phyloP scores from a whole-genome alignment of 1,284 basidiomycete species.

The Malassezia cuniculi region DNA sequence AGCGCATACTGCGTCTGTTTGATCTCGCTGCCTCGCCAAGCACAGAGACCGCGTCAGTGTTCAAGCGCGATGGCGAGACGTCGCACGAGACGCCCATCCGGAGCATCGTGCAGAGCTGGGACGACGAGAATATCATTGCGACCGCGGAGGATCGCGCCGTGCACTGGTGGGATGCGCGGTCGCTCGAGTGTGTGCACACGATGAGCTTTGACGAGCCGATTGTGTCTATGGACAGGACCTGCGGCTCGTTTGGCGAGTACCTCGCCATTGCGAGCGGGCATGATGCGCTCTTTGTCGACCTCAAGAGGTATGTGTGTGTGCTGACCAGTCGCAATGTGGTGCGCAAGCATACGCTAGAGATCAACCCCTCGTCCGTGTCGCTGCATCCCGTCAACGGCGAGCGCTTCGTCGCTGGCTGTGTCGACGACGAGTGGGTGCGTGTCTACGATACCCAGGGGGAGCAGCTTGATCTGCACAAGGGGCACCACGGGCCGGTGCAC shows the following conservation, averaged over 20 bases:
- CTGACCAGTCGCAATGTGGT: constrained; percentile 14
- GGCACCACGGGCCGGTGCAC: constrained; percentile 93
- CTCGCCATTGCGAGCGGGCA: constrained; percentile 82
- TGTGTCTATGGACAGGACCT: constrained; percentile 68
- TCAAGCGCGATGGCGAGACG: constrained; percentile 18
- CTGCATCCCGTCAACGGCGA: constrained; percentile 78
- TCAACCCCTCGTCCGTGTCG: constrained; percentile 71
- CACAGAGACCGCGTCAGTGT: no score
- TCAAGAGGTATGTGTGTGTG: constrained; percentile 43
- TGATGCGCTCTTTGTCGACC: constrained; percentile 65
- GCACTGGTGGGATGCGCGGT: constrained; percentile 88
- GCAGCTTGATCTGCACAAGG: constrained; percentile 82
- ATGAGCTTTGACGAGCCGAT: constrained; percentile 67
- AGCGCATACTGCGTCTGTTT: constrained; percentile 92
- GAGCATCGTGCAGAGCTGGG: constrained; percentile 72
- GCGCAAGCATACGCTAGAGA: constrained; percentile 22
- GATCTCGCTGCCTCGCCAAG: no score
- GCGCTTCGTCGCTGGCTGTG: constrained; percentile 81
- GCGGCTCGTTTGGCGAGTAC: constrained; percentile 67
- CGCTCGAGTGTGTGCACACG: constrained; percentile 58
- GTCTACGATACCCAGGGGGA: constrained; percentile 73
- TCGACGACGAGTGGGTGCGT: constrained; percentile 86
- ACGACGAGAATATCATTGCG: constrained; percentile 59
- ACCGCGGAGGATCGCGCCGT: constrained; percentile 60
- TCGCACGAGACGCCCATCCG: constrained; percentile 76